phyloP scores from a whole-genome alignment of 176 grass and related monocot genomes.

The Chloris gayana region DNA sequence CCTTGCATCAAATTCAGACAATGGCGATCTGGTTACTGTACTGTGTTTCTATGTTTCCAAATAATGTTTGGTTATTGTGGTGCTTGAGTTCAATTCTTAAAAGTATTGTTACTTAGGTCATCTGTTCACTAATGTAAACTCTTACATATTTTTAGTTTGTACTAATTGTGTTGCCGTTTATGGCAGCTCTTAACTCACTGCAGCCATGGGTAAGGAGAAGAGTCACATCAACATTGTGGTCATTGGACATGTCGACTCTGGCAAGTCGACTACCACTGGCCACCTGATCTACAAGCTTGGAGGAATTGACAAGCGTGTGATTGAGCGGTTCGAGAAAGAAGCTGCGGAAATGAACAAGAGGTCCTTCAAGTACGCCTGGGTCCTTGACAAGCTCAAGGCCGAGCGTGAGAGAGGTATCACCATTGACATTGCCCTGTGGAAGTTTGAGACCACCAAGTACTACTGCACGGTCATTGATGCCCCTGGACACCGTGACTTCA shows the following conservation, averaged over 20 bases:
- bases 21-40: not conserved
- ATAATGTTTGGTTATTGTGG: not conserved
- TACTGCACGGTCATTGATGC: not conserved
- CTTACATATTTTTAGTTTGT: not conserved
- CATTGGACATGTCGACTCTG: constrained; percentile 85
- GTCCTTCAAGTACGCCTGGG: constrained; percentile 88
- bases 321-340: constrained; percentile 76
- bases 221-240: constrained; percentile 77
- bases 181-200: not conserved
- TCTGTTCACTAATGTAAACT: not conserved
- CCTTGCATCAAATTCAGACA: not conserved
- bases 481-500: not conserved
- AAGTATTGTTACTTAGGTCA: not conserved
- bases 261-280: constrained; percentile 84
- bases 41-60: not conserved
- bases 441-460: not conserved
- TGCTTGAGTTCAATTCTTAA: not conserved
- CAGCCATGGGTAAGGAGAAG: constrained; percentile 86
- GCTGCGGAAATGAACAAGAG: constrained; percentile 83
- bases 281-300: constrained; percentile 92
- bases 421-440: constrained; percentile 56
- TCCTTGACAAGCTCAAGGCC: constrained; percentile 92
- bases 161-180: not conserved
- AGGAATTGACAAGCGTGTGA: constrained; percentile 94
- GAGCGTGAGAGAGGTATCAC: constrained; percentile 82